Evolutionary conservation across 2,329 filamentous ascomycete species (phyloP).

Genomic region (Aspergillus sp.): DNA sequence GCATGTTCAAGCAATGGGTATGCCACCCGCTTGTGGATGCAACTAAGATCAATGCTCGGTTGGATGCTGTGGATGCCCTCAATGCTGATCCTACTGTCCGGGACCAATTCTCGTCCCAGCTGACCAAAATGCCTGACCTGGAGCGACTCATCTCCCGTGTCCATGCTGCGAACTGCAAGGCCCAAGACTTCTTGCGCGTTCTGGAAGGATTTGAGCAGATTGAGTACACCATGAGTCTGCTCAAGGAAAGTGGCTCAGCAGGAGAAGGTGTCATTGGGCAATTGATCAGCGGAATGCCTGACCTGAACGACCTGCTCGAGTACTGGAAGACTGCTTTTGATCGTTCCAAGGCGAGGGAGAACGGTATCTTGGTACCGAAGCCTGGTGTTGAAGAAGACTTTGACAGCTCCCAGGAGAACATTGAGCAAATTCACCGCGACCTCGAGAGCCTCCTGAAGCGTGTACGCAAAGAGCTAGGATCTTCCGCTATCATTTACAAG

Average conservation of each 20-base stretch:
- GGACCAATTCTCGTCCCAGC: constrained; percentile 83
- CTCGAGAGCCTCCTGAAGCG: constrained; percentile 71
- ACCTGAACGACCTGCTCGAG: constrained; percentile 70
- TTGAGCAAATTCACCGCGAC: constrained; percentile 73
- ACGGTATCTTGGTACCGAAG: constrained; percentile 81
- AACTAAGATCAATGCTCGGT: constrained; percentile 82
- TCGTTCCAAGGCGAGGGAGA: constrained; percentile 72
- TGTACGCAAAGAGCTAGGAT: constrained; percentile 72
- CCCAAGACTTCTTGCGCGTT: constrained; percentile 90
- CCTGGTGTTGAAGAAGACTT: constrained; percentile 89
- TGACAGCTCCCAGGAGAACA: constrained; percentile 75
- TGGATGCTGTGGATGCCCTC: constrained; percentile 91
- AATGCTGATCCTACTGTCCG: constrained; percentile 79
- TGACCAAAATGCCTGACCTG: constrained; percentile 89
- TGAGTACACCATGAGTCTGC: constrained; percentile 83
- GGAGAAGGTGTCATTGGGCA: constrained; percentile 82
- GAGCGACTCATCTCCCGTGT: constrained; percentile 92
- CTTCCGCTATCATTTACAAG: constrained; percentile 70
- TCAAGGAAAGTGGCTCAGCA: constrained; percentile 67
- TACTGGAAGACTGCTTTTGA: constrained; percentile 95
- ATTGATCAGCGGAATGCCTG: constrained; percentile 81
- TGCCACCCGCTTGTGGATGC: constrained; percentile 91
- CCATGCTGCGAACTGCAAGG: constrained; percentile 85
- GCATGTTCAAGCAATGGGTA: constrained; percentile 94
- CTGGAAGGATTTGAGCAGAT: constrained; percentile 98